Base-by-base conservation (phyloP, 78 protist genomes). In the Tieghemostelium lacteum region DNA sequence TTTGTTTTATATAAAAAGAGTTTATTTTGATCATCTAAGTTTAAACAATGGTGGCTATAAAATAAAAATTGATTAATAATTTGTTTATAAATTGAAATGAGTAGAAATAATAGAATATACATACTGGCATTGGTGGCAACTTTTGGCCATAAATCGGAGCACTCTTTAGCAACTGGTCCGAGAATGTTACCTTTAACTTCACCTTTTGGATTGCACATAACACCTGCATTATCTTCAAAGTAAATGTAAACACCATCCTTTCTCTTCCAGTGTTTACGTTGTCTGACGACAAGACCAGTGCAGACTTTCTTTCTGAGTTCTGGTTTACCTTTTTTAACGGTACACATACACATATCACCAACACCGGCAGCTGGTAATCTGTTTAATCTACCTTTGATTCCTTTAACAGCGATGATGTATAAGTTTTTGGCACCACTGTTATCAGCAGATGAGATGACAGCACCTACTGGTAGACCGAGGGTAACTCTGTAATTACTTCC, bases 391-490 rank as follows among this genome's bases (percentile, higher is more conserved):
- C 99, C 99, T 80, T 95, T 75, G 80, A 86, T 42, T 66, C 96
- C 96, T 92, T 95, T 86, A 55, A 98, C 99, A 94, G 99, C 93
- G 77, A 99, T 96, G 94, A 99, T 75, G 97, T 97, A 98, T 73
- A 99, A 93, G 96, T 98, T 98, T 98, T 98, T 98, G 92, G 99
- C 99, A 29, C 99, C 99, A 42, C 99, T 95, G 99, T 99, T 99
- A 93, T 99, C 99, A n/a, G 99, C 99, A 94, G 99, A 97, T 99
- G 98, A 98, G 94, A 99, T 85, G 42, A 96, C 96, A 22, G 99
- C 98, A 31, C 95, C 97, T 31, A 97, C 99, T 39, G 97, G 94
- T 29, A 80, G 86, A 76, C 88, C 77, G 36, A 75, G 75, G 42
- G 95, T 37, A 63, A 93, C 75, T 74, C 95, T 80, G 89, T 76